A percentile compares a stretch with the other conserved stretches of the same genome.
phyloP scores from a whole-genome alignment of 305 asterid genomes.

The Fraxinus floribunda region DNA sequence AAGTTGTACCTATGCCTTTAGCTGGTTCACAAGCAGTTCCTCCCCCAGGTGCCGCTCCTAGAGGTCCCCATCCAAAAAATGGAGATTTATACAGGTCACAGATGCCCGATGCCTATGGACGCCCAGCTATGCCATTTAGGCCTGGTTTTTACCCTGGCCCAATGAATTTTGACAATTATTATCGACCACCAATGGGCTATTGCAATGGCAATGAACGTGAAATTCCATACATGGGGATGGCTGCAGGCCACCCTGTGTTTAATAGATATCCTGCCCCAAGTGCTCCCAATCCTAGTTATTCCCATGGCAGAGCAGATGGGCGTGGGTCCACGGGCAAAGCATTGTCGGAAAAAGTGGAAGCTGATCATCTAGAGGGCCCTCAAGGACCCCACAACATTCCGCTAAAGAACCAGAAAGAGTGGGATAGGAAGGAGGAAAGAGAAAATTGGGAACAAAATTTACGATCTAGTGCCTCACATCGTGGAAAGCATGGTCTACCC shows the following conservation, averaged over 20 bases:
- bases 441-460: slow-evolving; percentile 43
- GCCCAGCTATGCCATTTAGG: slow-evolving; percentile 82
- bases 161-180: slow-evolving; percentile 74
- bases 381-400: slow-evolving; percentile 49
- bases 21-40: slow-evolving; percentile 70
- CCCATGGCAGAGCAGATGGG: slow-evolving; percentile 52
- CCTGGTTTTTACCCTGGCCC: slow-evolving; percentile 93
- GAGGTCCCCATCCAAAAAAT: slow-evolving; percentile 84
- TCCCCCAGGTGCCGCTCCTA: slow-evolving; percentile 63
- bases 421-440: slow-evolving; percentile 55
- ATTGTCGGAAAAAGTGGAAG: slow-evolving; percentile 43
- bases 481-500: slow-evolving; percentile 41
- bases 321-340: slow-evolving; percentile 48
- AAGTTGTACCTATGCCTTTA: slow-evolving; percentile 67
- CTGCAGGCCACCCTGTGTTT: slow-evolving; percentile 56
- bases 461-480: slow-evolving; percentile 34
- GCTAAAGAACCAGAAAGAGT: slow-evolving; percentile 47
- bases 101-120: slow-evolving; percentile 70
- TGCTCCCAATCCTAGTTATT: slow-evolving; percentile 52
- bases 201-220: slow-evolving; percentile 64
- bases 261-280: slow-evolving; percentile 57
- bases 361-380: slow-evolving; percentile 47
- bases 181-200: slow-evolving; percentile 89
- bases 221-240: slow-evolving; percentile 72
- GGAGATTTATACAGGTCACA: slow-evolving; percentile 86